Percentiles rank a stretch among this genome's conserved stretches.
These are phyloP conservation scores for Botrytis elliptica DNA, from an alignment of 2,329 filamentous ascomycete species.

Conservation along the genomic window DNA sequence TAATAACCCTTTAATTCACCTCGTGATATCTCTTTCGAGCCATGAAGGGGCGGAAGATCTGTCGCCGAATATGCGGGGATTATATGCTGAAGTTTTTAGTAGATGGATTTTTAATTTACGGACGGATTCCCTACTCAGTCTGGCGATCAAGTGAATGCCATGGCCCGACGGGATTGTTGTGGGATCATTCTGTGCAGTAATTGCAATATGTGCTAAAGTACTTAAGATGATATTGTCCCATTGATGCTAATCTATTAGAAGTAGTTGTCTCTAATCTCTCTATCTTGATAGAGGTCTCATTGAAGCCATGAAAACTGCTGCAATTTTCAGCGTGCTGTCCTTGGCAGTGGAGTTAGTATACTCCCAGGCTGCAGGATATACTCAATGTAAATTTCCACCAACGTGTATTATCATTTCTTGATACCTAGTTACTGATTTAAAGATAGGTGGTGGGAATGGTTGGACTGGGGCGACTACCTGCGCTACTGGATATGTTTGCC, in stretches of 20 bases:
- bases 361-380: conserved; percentile 15
- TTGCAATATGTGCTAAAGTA: not conserved
- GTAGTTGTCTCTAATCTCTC: not conserved
- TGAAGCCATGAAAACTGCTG: conserved; percentile 14
- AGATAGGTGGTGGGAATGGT: conserved; percentile 9
- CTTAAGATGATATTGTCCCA: conserved; percentile 4
- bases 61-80: not conserved
- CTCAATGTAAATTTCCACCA: conserved; percentile 18
- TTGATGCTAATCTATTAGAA: not conserved
- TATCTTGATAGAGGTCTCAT: not conserved
- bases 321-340: conserved; percentile 3
- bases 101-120: not conserved
- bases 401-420: not conserved
- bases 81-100: not conserved
- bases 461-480: conserved; percentile 20
- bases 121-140: not conserved
- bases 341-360: conserved; percentile 18
- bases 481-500: conserved; percentile 17
- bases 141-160: not conserved
- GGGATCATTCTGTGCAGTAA: not conserved
- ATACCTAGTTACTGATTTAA: not conserved
- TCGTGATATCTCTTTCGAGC: not conserved
- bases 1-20: not conserved
- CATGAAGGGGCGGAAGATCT: conserved; percentile 14
- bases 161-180: not conserved